phyloP scores from a whole-genome alignment of 2,329 filamentous ascomycete genomes.

The Thielaviopsis cerberus region DNA sequence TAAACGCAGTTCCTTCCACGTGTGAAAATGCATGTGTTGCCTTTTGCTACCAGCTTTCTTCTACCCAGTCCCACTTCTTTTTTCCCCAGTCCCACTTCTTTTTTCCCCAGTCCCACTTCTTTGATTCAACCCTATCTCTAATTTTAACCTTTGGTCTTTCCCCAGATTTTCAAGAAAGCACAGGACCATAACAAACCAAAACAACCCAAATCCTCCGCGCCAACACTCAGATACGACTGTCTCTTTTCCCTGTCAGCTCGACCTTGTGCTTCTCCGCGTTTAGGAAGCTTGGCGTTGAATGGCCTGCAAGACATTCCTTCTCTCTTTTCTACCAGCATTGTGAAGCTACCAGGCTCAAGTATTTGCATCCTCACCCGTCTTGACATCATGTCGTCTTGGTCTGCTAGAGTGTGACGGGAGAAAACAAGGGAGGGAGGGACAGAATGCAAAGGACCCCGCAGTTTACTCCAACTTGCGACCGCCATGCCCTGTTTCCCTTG shows the following conservation, averaged over 20 bases:
- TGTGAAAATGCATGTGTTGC: too few relatives aligned
- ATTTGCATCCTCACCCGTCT: too few relatives aligned
- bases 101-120: too few relatives aligned
- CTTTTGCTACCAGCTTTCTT: too few relatives aligned
- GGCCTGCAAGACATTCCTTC: too few relatives aligned
- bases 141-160: background rate
- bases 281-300: background rate
- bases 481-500: background rate
- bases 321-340: background rate
- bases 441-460: background rate
- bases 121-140: too few relatives aligned
- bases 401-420: background rate
- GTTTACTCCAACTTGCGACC: background rate
- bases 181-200: too few relatives aligned
- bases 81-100: too few relatives aligned
- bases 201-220: too few relatives aligned
- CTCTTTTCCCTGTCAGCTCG: background rate
- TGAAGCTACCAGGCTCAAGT: background rate
- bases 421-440: background rate
- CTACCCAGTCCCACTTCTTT: too few relatives aligned
- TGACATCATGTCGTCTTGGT: too few relatives aligned
- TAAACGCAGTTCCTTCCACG: too few relatives aligned
- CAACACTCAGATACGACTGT: background rate
- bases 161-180: background rate
- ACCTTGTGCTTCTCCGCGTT: background rate